Evolutionary conservation across 163 green algal species (phyloP).

Genomic region (Scenedesmus sp.): DNA sequence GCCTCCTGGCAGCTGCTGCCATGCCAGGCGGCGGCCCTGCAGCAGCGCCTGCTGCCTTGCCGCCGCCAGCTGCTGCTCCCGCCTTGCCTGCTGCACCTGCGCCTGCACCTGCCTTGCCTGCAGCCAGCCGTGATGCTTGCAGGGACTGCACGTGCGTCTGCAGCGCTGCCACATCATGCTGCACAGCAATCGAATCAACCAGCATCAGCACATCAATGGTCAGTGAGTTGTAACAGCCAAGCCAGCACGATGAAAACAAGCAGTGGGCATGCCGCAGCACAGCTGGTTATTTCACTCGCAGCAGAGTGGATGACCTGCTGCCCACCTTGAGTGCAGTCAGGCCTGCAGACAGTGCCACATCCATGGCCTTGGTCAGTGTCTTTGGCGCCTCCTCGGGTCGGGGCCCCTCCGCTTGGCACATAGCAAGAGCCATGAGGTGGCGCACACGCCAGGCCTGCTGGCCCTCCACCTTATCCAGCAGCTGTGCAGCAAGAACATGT

Average conservation of each 20-base stretch:
- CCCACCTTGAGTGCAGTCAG: slow-evolving; percentile 38
- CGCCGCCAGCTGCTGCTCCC: slow-evolving; percentile 8
- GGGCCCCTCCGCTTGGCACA: slow-evolving; percentile 63
- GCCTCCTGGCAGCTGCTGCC: slow-evolving; percentile 15
- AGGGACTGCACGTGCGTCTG: slow-evolving; percentile 60
- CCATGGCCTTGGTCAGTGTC: slow-evolving; percentile 64
- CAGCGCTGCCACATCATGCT: slow-evolving; percentile 47
- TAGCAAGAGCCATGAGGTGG: slow-evolving; percentile 65
- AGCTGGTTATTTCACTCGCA: neutral
- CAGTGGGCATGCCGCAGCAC: neutral
- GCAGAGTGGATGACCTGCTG: neutral
- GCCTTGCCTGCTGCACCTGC: slow-evolving; percentile 45
- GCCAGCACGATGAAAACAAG: neutral
- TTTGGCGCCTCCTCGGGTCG: slow-evolving; percentile 61
- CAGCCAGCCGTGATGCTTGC: slow-evolving; percentile 47
- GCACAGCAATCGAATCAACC: neutral
- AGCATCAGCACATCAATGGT: neutral
- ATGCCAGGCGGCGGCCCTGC: slow-evolving; percentile 3
- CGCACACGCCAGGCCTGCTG: slow-evolving; percentile 73
- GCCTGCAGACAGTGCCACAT: slow-evolving; percentile 51
- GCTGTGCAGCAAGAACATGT: slow-evolving; percentile 39
- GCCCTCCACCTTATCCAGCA: slow-evolving; percentile 67
- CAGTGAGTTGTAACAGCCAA: neutral
- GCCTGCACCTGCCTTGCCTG: slow-evolving; percentile 33
- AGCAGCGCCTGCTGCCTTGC: slow-evolving; percentile 11